These are phyloP conservation scores for Perkinsus marinus DNA, from an alignment of 169 alveolate species.

Conservation along the genomic window DNA sequence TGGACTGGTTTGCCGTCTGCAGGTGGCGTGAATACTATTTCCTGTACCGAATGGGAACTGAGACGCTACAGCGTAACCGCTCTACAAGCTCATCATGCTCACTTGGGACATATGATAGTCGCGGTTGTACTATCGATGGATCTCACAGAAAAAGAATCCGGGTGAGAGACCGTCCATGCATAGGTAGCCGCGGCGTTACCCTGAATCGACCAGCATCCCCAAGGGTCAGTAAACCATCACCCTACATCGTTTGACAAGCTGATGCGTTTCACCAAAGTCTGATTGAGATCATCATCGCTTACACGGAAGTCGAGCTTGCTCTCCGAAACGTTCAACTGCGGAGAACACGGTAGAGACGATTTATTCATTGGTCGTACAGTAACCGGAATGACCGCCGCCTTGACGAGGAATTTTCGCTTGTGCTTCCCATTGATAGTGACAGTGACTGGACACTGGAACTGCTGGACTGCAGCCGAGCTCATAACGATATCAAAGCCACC, in stretches of 20 bases:
- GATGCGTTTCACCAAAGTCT: constrained; percentile 43
- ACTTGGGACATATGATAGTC: constrained; percentile 16
- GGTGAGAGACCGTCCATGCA: constrained; percentile 30
- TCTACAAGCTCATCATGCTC: constrained; percentile 17
- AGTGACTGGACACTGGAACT: constrained; percentile 38
- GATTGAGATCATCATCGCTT: constrained; percentile 63
- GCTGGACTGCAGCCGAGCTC: constrained; percentile 27
- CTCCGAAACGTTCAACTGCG: constrained; percentile 41
- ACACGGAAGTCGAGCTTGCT: constrained; percentile 37
- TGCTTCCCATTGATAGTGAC: constrained; percentile 57
- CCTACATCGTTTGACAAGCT: constrained; percentile 33
- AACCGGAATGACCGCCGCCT: constrained; percentile 56
- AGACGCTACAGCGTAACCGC: neutral
- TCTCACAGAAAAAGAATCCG: constrained; percentile 12
- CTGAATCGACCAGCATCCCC: no score
- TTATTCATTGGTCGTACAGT: neutral
- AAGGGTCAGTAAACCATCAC: neutral
- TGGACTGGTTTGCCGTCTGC: neutral
- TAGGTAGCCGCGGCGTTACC: constrained; percentile 54
- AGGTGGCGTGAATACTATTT: neutral
- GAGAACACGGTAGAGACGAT: neutral
- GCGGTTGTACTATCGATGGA: constrained; percentile 30
- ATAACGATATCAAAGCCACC: constrained; percentile 64
- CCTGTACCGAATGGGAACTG: neutral
- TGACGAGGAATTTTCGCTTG: constrained; percentile 45